Conservation (phyloP, 2,329 filamentous ascomycete genomes). For the Diplodia mutila region DNA sequence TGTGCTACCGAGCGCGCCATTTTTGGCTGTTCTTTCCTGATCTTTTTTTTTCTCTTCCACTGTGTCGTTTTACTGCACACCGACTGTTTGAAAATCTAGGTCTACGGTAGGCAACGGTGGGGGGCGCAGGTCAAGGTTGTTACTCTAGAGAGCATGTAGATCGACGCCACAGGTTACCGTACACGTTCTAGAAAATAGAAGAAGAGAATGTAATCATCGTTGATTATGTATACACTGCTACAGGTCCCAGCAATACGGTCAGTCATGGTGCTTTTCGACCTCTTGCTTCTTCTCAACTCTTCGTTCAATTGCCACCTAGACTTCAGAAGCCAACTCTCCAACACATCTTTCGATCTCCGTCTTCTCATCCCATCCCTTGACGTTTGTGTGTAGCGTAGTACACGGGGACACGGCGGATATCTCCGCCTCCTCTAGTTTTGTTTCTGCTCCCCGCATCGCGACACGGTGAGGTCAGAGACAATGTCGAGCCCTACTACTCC, state of each 20-base stretch:
- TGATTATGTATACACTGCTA: background rate
- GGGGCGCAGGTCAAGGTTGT: background rate
- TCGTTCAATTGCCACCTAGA: background rate
- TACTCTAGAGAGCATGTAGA: background rate
- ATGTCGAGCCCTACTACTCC: background rate
- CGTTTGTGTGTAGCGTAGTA: slow-evolving; percentile 19
- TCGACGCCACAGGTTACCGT: background rate
- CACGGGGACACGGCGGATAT: background rate
- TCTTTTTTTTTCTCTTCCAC: background rate
- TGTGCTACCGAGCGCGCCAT: slow-evolving; percentile 4
- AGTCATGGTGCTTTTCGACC: no score
- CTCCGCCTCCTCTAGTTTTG: background rate
- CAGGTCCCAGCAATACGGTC: no score
- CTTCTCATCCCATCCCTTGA: background rate
- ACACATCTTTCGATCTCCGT: background rate
- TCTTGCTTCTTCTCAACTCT: background rate
- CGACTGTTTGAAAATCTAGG: slow-evolving; percentile 1
- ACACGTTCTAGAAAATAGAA: background rate
- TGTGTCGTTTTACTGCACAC: background rate
- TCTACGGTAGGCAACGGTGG: background rate
- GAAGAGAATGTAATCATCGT: background rate
- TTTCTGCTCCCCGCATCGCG: background rate
- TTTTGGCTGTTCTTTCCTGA: background rate
- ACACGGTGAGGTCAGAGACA: background rate
- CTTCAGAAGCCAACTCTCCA: background rate